Conservation (phyloP, 129 eudicot species). For the Flaveria brownii region DNA sequence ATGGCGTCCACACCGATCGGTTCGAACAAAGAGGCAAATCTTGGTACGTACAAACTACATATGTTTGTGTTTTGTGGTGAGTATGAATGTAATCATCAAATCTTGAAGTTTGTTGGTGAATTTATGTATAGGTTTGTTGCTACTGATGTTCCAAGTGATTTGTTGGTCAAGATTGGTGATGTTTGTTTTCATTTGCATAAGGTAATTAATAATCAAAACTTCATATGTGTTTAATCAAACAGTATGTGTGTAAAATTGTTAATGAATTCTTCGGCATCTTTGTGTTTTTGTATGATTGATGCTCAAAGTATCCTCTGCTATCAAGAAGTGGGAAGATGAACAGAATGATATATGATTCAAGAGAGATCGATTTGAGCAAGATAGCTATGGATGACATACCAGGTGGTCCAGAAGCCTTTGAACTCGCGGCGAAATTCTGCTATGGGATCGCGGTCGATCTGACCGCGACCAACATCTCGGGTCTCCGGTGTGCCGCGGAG, state of each 20-base stretch:
- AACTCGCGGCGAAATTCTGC: constrained; percentile 93
- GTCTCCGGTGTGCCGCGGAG: constrained; percentile 91
- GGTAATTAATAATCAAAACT: constrained; percentile 47
- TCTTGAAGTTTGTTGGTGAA: too few species aligned
- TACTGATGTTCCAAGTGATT: constrained; percentile 94
- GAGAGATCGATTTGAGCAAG: constrained; percentile 63
- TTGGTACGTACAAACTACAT: constrained; percentile 50
- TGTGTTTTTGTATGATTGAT: background rate
- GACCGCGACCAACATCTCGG: constrained; percentile 88
- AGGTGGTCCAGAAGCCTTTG: constrained; percentile 90
- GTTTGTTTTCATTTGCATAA: constrained; percentile 84
- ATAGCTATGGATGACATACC: constrained; percentile 73
- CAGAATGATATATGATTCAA: constrained; percentile 76
- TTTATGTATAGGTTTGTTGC: constrained; percentile 65
- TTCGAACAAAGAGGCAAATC: constrained; percentile 92
- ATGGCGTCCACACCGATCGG: constrained; percentile 72
- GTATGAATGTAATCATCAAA: too few species aligned
- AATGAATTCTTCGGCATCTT: background rate
- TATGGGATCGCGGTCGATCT: constrained; percentile 95
- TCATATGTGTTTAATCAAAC: background rate
- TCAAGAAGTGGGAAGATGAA: constrained; percentile 90
- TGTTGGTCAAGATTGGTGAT: constrained; percentile 81
- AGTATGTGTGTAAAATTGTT: background rate
- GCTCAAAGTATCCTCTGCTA: constrained; percentile 75
- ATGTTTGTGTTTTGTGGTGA: too few species aligned